Evolutionary conservation across 768 basidiomycete species (phyloP).

Genomic region (Kwoniella bestiolae): DNA sequence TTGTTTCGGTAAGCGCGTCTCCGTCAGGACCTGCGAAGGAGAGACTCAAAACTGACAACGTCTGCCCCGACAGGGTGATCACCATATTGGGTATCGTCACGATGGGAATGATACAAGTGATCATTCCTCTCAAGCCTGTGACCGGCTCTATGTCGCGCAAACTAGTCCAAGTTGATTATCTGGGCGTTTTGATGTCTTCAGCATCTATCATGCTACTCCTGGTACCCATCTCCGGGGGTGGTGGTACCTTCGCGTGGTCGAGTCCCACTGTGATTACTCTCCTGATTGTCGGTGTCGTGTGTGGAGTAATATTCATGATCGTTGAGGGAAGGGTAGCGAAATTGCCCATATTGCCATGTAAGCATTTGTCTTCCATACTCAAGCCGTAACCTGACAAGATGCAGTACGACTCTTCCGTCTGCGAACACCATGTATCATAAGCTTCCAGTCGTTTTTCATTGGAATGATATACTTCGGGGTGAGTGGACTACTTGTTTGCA

Average conservation of each 20-base stretch:
- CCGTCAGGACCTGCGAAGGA: background rate
- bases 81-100: slow-evolving; percentile 30
- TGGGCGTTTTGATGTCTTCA: slow-evolving; percentile 43
- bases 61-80: slow-evolving; percentile 44
- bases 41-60: too few relatives aligned
- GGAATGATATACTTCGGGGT: slow-evolving; percentile 52
- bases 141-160: slow-evolving; percentile 36
- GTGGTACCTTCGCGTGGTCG: slow-evolving; percentile 40
- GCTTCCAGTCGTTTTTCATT: slow-evolving; percentile 48
- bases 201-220: slow-evolving; percentile 42
- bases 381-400: background rate
- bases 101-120: slow-evolving; percentile 40
- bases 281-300: slow-evolving; percentile 28
- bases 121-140: slow-evolving; percentile 46
- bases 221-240: slow-evolving; percentile 48
- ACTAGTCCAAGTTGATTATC: slow-evolving; percentile 46
- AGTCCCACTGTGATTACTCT: slow-evolving; percentile 39
- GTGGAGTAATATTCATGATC: slow-evolving; percentile 28
- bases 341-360: slow-evolving; percentile 45
- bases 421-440: slow-evolving; percentile 34
- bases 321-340: slow-evolving; percentile 30
- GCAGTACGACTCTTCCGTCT: slow-evolving; percentile 36
- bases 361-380: slow-evolving; percentile 1
- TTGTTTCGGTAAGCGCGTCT: slow-evolving; percentile 32
- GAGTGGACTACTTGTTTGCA: background rate